Percentiles rank a stretch among this genome's conserved stretches.
These are phyloP conservation scores for Candolleomyces aberdarensis DNA, from an alignment of 768 basidiomycete species.

Conservation along the genomic window DNA sequence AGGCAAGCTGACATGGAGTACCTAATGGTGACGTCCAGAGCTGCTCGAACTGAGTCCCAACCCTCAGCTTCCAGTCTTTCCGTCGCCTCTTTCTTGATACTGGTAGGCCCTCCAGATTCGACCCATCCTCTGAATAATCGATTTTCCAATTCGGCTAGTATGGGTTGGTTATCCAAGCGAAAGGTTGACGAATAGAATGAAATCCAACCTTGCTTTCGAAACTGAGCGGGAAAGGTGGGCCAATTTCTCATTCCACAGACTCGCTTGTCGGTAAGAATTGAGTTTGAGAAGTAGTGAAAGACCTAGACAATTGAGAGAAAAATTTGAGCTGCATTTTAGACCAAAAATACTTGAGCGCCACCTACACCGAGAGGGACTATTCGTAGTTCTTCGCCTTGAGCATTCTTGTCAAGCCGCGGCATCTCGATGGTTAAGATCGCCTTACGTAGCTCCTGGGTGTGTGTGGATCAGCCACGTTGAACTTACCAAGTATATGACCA, in stretches of 20 bases:
- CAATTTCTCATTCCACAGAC: background rate
- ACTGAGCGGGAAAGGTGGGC: background rate
- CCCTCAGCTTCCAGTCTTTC: background rate
- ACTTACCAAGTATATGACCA: too few species aligned
- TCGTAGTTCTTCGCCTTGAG: too few species aligned
- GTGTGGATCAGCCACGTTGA: too few species aligned
- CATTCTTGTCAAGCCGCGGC: too few species aligned
- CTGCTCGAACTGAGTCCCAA: slow-evolving; percentile 1
- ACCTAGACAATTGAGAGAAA: background rate
- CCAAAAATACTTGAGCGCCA: background rate
- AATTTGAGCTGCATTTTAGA: too few species aligned
- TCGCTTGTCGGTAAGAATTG: slow-evolving; percentile 1
- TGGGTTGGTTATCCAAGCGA: background rate
- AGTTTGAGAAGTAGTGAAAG: background rate
- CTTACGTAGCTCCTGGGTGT: too few species aligned
- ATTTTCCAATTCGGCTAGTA: slow-evolving; percentile 1
- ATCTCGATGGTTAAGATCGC: too few species aligned
- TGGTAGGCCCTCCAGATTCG: background rate
- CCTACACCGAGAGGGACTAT: background rate
- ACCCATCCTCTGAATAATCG: background rate
- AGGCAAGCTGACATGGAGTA: background rate
- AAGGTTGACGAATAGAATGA: too few species aligned
- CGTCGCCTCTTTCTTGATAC: background rate
- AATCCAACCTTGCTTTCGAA: background rate
- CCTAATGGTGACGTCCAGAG: slow-evolving; percentile 3